These are phyloP conservation scores for Kitagawia praeruptora DNA, from an alignment of 129 eudicot species.

Conservation along the genomic window DNA sequence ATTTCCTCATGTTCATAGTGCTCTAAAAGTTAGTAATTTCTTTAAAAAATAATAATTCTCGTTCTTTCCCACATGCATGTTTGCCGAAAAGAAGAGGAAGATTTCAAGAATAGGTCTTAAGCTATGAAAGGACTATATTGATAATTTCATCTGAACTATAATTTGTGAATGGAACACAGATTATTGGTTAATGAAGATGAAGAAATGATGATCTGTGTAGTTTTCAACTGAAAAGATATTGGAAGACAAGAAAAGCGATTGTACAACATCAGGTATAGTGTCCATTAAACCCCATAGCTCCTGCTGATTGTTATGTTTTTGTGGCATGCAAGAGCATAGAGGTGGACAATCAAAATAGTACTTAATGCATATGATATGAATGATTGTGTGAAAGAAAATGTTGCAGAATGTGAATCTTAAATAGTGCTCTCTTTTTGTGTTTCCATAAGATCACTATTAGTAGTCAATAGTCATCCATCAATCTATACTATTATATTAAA, in stretches of 20 bases:
- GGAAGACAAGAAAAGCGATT: constrained; percentile 15
- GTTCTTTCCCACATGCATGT: background rate
- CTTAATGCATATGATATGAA: background rate
- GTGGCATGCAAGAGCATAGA: constrained; percentile 7
- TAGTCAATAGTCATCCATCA: background rate
- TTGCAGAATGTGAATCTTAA: background rate
- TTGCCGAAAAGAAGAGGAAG: background rate
- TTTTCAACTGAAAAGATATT: constrained; percentile 8
- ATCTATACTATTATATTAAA: no score
- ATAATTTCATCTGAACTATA: background rate
- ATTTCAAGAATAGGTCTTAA: constrained; percentile 8
- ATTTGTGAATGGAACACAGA: constrained; percentile 14
- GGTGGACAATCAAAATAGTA: constrained; percentile 7
- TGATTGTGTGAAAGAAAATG: background rate
- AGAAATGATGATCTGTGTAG: constrained; percentile 16
- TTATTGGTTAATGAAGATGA: background rate
- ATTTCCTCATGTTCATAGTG: constrained; percentile 8
- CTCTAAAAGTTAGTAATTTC: background rate
- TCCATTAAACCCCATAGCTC: background rate
- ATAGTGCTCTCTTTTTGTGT: background rate
- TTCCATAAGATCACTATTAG: background rate
- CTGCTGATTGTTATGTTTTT: background rate
- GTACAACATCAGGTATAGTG: background rate
- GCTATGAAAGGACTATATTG: background rate
- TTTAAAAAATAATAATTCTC: background rate